phyloP scores from a whole-genome alignment of 1,139 yeast genomes.

The Yamadazyma pseudoaaseri region DNA sequence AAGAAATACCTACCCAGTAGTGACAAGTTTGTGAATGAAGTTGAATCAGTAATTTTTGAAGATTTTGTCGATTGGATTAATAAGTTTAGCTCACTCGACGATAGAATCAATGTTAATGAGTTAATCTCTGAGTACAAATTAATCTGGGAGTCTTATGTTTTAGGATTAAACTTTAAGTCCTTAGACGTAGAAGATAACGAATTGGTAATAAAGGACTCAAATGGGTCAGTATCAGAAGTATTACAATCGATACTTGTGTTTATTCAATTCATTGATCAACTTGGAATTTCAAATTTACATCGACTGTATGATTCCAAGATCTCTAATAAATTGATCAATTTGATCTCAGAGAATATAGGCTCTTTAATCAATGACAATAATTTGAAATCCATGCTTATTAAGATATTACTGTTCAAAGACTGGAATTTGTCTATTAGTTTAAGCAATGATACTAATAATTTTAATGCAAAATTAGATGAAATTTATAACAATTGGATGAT shows the following conservation, averaged over 20 bases:
- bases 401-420: constrained; percentile 23
- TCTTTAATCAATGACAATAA: constrained; percentile 17
- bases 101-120: constrained; percentile 12
- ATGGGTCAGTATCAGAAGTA: constrained; percentile 4
- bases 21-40: constrained; percentile 15
- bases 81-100: constrained; percentile 11
- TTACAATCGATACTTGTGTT: constrained; percentile 25
- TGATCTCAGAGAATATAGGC: constrained; percentile 30
- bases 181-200: constrained; percentile 3
- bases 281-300: constrained; percentile 23
- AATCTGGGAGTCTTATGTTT: constrained; percentile 19
- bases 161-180: constrained; percentile 8
- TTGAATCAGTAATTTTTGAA: constrained; percentile 14
- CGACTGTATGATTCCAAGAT: constrained; percentile 29
- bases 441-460: constrained; percentile 7
- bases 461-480: constrained; percentile 23
- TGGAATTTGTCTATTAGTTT: constrained; percentile 29
- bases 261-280: constrained; percentile 28
- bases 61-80: constrained; percentile 15
- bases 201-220: constrained; percentile 5
- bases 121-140: constrained; percentile 14
- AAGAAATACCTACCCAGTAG: constrained; percentile 22
- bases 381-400: constrained; percentile 18
- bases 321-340: constrained; percentile 27
- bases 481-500: constrained; percentile 32